Base-by-base conservation (phyloP, 371 early-diverging fungal species). In the Vairimorpha apis region DNA sequence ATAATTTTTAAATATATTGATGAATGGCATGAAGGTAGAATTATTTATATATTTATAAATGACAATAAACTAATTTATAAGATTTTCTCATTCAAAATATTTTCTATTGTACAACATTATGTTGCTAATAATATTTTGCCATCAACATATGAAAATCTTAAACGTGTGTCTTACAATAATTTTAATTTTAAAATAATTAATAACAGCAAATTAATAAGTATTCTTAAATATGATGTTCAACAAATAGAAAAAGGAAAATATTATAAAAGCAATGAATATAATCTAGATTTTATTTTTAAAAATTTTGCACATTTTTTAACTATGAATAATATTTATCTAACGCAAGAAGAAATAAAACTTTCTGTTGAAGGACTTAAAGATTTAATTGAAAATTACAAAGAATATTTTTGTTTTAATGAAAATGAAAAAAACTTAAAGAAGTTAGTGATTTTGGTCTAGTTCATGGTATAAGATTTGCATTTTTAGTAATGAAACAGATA, bases 11-110 rank as follows among this genome's bases (percentile, higher is more conserved):
- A 59, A 35, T 18, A 59, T 23, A 1, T 8, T 1, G 59, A 59
- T 35, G 59, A 59, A 59, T 59, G 59, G 59, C 59, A 59, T 12
- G 59, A 59, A 59, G 59, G 59, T 18, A 12, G 59, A n/a, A 33
- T 59, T 35, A 12, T 59, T 3, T 32, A 59, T 23, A 14, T 3
- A 8, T 18, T 5, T 4, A 5, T 2, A 12, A 10, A 3, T 35
- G 38, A 59, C 5, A n/a, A 59, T 2, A 59, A 59, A 18, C 1
- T 35, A 3, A 33, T 18, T 2, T 59, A 59, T 35, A 30, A 33
- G 14, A 18, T 59, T 1, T 35, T 10, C n/a, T 35, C 37, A 10
- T 35, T 33, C 18, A 59, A 35, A n/a, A 23, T 8, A 1, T 35
- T 16, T 35, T 35, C 14, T n/a, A n/a, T n/a, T n/a, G n/a, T n/a